These are phyloP conservation scores for Naematelia aurantialba DNA, from an alignment of 768 basidiomycete species.

Conservation along the genomic window DNA sequence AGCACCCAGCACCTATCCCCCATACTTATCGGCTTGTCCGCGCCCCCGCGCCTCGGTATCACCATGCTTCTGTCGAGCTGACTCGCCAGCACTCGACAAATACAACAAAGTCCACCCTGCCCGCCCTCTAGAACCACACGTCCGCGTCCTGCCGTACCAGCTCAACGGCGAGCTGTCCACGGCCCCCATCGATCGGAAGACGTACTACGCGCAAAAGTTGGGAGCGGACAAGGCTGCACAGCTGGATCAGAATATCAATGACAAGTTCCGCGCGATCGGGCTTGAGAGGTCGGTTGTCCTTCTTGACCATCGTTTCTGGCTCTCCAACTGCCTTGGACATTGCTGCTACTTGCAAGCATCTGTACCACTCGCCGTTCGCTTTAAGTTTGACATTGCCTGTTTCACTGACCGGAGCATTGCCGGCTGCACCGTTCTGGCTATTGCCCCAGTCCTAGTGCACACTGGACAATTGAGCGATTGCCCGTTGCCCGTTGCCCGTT, in stretches of 20 bases:
- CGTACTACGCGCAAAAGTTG: conserved; percentile 46
- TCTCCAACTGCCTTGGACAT: no score
- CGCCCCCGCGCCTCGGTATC: neutral
- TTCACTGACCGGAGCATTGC: no score
- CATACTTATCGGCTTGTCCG: neutral
- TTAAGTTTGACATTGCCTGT: no score
- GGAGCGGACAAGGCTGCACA: conserved; percentile 54
- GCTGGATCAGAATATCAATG: conserved; percentile 53
- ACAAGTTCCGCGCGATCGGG: conserved; percentile 60
- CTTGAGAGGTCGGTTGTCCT: conserved; percentile 59
- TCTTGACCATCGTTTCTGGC: conserved; percentile 8
- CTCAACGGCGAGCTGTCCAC: neutral
- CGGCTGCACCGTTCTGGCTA: no score
- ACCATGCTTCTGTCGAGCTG: neutral
- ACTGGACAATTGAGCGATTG: no score
- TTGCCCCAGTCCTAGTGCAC: neutral
- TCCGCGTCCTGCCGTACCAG: neutral
- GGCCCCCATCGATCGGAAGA: neutral
- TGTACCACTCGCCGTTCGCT: neutral
- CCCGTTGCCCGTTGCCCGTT: no score
- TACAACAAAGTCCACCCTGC: neutral
- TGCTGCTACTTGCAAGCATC: no score
- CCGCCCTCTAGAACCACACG: neutral
- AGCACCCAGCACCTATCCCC: no score
- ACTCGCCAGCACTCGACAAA: neutral